Conservation (phyloP, 1,284 basidiomycete species). For the Apiotrichum akiyoshidainum region DNA sequence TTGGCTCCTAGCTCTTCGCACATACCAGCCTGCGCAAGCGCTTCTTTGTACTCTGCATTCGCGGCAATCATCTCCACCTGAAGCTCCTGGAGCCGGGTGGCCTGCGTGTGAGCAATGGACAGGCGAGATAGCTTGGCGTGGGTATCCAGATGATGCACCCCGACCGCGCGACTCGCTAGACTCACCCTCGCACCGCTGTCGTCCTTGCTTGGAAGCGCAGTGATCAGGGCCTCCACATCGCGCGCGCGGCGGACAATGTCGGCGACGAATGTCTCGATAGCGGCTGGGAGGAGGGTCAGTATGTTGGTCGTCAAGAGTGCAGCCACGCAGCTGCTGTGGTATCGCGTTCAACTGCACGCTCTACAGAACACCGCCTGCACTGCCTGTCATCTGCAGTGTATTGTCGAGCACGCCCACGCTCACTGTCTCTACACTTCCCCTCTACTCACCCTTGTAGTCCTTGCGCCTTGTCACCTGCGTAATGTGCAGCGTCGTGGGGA, state of each 20-base stretch:
- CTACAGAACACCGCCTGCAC: too few species aligned
- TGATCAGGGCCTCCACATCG: constrained; percentile 45
- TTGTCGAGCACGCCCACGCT: background rate
- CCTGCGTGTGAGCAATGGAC: constrained; percentile 27
- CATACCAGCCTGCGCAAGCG: constrained; percentile 41
- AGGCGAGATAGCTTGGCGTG: too few species aligned
- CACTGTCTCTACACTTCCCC: too few species aligned
- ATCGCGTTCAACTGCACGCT: too few species aligned
- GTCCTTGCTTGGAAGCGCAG: constrained; percentile 42
- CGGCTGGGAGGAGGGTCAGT: constrained; percentile 27
- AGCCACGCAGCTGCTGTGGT: background rate
- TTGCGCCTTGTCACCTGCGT: constrained; percentile 30
- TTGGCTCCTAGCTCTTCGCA: too few species aligned
- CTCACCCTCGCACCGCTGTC: constrained; percentile 37
- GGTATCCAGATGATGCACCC: too few species aligned
- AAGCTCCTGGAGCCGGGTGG: constrained; percentile 33
- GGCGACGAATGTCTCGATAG: constrained; percentile 44
- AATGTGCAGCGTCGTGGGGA: constrained; percentile 40
- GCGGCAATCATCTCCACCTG: constrained; percentile 43
- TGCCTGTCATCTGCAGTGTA: background rate
- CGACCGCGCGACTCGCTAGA: constrained; percentile 3
- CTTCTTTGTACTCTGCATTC: constrained; percentile 45
- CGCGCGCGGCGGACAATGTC: constrained; percentile 46
- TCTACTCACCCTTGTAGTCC: constrained; percentile 40
- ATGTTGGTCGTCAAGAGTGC: background rate